These are phyloP conservation scores for Chlorella sorokiniana DNA, from an alignment of 139 green algal genomes.

Conservation along the genomic window DNA sequence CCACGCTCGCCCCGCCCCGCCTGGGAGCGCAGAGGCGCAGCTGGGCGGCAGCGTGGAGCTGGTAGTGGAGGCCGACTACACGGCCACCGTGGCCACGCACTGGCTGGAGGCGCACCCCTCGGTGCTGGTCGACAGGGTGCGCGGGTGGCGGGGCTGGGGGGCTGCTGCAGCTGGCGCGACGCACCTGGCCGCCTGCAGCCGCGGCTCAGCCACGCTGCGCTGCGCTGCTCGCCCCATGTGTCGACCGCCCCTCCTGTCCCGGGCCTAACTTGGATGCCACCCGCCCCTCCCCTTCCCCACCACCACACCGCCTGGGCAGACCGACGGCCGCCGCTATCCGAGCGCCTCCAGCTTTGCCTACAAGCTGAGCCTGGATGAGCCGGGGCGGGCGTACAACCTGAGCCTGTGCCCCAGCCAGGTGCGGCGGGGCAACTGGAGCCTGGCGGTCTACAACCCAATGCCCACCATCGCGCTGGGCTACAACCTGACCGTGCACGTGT, in stretches of 20 bases:
- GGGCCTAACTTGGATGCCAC: background rate
- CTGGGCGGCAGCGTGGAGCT: slow-evolving; percentile 48
- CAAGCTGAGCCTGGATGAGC: slow-evolving; percentile 44
- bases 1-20: background rate
- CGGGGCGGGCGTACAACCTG: slow-evolving; percentile 30
- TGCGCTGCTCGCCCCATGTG: too few species aligned
- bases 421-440: slow-evolving; percentile 31
- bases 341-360: slow-evolving; percentile 38
- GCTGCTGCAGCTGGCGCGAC: background rate
- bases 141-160: background rate
- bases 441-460: slow-evolving; percentile 63
- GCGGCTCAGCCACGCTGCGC: too few species aligned
- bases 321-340: slow-evolving; percentile 21
- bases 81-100: slow-evolving; percentile 18
- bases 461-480: slow-evolving; percentile 47
- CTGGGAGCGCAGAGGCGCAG: slow-evolving; percentile 19
- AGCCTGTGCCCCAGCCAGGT: slow-evolving; percentile 48
- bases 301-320: background rate
- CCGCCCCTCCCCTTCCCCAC: background rate
- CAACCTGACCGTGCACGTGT: slow-evolving; percentile 41
- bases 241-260: background rate
- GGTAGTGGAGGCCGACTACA: slow-evolving; percentile 38
- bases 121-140: slow-evolving; percentile 47
- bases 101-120: slow-evolving; percentile 36
- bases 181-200: background rate